Evolutionary conservation across 225 moss, liverwort and hornwort genomes (phyloP).

Genomic region (Polytrichum commune): DNA sequence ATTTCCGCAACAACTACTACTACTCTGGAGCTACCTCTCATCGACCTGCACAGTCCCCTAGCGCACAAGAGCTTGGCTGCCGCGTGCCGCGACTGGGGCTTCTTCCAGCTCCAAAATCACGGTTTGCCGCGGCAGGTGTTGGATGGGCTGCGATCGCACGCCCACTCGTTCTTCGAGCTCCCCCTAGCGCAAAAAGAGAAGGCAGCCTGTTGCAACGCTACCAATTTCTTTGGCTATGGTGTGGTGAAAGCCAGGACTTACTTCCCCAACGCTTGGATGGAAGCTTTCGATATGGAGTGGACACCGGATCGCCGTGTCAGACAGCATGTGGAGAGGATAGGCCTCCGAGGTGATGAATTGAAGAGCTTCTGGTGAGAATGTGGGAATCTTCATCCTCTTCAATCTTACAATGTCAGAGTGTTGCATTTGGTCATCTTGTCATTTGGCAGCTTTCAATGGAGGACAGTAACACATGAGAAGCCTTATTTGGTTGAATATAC

Average conservation of each 20-base stretch:
- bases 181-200: conserved; percentile 29
- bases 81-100: conserved; percentile 40
- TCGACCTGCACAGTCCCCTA: conserved; percentile 16
- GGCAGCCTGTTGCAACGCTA: conserved; percentile 10
- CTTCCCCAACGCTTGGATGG: conserved; percentile 35
- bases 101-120: conserved; percentile 38
- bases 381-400: no score
- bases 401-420: no score
- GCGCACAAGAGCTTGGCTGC: conserved; percentile 15
- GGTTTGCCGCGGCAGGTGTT: conserved; percentile 24
- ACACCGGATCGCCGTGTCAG: conserved; percentile 18
- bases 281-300: conserved; percentile 38
- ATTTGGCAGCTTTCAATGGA: no score
- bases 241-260: conserved; percentile 32
- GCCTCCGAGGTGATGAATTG: conserved; percentile 14
- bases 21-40: background rate
- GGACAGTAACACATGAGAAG: no score
- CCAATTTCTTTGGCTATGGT: conserved; percentile 29
- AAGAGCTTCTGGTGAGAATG: conserved; percentile 19
- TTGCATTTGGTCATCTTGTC: no score
- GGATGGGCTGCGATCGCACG: conserved; percentile 16
- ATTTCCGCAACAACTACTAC: background rate
- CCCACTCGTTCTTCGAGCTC: conserved; percentile 26
- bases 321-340: conserved; percentile 16
- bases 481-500: no score